A percentile compares a stretch with the other conserved stretches of the same genome.
Evolutionary conservation across 176 grass and related monocot genomes (phyloP).

Genomic region (Lolium rigidum): DNA sequence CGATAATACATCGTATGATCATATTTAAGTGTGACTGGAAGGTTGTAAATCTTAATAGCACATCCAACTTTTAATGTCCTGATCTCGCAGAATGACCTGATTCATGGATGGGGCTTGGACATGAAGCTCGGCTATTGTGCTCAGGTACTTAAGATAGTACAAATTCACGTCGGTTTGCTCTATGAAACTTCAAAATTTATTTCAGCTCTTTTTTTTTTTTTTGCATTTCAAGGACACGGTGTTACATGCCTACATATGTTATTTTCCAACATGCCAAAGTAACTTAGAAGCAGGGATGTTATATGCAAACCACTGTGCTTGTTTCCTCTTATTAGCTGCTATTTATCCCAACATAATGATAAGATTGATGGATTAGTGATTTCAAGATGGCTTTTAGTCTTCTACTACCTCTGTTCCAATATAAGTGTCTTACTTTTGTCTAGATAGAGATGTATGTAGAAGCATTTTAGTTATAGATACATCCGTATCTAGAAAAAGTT

Average conservation of each 20-base stretch:
- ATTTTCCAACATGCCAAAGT: background rate
- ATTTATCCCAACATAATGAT: background rate
- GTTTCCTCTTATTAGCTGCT: background rate
- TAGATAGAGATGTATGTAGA: too few relatives aligned
- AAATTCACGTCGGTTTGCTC: background rate
- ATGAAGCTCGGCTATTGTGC: constrained; percentile 99
- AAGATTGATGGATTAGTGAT: background rate
- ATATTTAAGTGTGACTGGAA: constrained; percentile 8
- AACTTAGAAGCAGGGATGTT: background rate
- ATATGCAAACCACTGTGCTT: background rate
- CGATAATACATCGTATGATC: background rate
- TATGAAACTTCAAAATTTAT: constrained; percentile 1
- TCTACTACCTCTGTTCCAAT: background rate
- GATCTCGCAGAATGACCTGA: constrained; percentile 78
- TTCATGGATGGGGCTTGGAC: constrained; percentile 99
- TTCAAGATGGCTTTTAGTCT: background rate
- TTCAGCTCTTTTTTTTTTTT: background rate
- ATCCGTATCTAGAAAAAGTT: too few relatives aligned
- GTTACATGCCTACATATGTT: background rate
- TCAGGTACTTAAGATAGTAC: constrained; percentile 59
- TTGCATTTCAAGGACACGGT: background rate
- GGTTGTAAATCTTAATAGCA: background rate
- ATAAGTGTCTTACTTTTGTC: too few relatives aligned
- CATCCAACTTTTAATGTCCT: background rate
- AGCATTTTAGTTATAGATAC: too few relatives aligned